These are phyloP conservation scores for Pseudotsuga menziesii DNA, from an alignment of 75 land plant species.

Conservation along the genomic window DNA sequence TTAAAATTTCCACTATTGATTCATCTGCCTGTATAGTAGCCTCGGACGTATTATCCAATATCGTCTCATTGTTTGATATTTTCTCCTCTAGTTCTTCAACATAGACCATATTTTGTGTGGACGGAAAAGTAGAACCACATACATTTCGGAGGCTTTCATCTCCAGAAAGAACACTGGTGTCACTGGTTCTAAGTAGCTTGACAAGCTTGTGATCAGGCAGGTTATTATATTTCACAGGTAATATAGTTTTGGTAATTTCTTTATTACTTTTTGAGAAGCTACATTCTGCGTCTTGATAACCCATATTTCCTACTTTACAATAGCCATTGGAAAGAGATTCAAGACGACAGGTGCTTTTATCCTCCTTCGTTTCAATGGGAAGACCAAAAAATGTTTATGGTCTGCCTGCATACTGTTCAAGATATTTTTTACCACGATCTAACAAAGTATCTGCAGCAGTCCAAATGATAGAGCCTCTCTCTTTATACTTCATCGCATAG, in stretches of 20 bases:
- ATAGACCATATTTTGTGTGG: not conserved
- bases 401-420: too few relatives aligned
- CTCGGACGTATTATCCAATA: not conserved
- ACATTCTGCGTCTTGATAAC: not conserved
- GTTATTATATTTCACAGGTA: not conserved
- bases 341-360: too few relatives aligned
- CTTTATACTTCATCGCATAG: too few relatives aligned
- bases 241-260: not conserved
- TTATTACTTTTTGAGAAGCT: not conserved
- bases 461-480: too few relatives aligned
- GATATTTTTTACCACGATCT: too few relatives aligned
- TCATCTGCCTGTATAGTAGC: not conserved
- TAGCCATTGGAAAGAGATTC: not conserved
- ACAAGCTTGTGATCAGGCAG: not conserved
- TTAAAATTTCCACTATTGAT: conserved; percentile 4
- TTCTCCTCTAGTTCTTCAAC: not conserved
- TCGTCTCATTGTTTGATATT: not conserved
- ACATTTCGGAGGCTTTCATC: not conserved
- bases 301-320: not conserved
- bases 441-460: too few relatives aligned
- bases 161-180: not conserved
- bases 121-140: not conserved
- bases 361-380: too few relatives aligned
- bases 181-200: conserved; percentile 1
- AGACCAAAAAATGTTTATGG: too few relatives aligned